Evolutionary conservation across 2,329 filamentous ascomycete genomes (phyloP).

Genomic region (Aspergillus sp.): DNA sequence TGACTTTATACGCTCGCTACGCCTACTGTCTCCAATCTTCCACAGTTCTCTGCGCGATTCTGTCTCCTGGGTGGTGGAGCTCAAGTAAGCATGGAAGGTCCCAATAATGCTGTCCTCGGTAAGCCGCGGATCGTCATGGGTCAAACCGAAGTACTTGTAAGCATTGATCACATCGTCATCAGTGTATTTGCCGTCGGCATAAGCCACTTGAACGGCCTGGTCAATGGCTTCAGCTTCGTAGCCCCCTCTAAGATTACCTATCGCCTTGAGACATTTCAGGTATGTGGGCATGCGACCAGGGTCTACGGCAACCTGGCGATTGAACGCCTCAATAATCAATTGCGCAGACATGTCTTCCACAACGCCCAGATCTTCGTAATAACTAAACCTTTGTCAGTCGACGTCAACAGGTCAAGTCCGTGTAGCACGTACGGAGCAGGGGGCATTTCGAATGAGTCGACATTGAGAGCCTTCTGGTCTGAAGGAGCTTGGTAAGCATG

Average conservation of each 20-base stretch:
- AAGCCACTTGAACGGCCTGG: slow-evolving; percentile 58
- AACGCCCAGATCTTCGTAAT: slow-evolving; percentile 65
- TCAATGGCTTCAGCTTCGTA: slow-evolving; percentile 58
- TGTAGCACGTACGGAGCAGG: slow-evolving; percentile 35
- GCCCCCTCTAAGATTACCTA: slow-evolving; percentile 54
- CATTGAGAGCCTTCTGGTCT: slow-evolving; percentile 33
- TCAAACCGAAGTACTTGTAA: slow-evolving; percentile 61
- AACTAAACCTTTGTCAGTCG: slow-evolving; percentile 32
- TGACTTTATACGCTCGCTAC: slow-evolving; percentile 59
- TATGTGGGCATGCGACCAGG: slow-evolving; percentile 59
- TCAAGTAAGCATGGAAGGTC: slow-evolving; percentile 60
- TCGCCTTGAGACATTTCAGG: slow-evolving; percentile 64
- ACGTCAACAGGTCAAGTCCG: not conserved
- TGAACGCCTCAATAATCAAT: slow-evolving; percentile 64
- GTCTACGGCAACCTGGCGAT: slow-evolving; percentile 60
- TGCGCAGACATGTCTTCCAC: slow-evolving; percentile 63
- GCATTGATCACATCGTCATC: slow-evolving; percentile 59
- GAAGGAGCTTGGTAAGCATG: slow-evolving; percentile 18
- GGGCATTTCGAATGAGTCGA: slow-evolving; percentile 35
- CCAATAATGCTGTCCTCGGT: slow-evolving; percentile 64
- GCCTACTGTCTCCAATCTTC: slow-evolving; percentile 60
- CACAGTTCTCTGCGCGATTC: slow-evolving; percentile 59
- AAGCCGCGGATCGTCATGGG: slow-evolving; percentile 45
- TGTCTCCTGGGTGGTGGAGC: slow-evolving; percentile 57
- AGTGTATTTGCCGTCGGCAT: slow-evolving; percentile 60